A percentile compares a stretch with the other conserved stretches of the same genome.
These are phyloP conservation scores for Coemansia sp. DNA, from an alignment of 192 early-diverging fungal species.

Conservation along the genomic window DNA sequence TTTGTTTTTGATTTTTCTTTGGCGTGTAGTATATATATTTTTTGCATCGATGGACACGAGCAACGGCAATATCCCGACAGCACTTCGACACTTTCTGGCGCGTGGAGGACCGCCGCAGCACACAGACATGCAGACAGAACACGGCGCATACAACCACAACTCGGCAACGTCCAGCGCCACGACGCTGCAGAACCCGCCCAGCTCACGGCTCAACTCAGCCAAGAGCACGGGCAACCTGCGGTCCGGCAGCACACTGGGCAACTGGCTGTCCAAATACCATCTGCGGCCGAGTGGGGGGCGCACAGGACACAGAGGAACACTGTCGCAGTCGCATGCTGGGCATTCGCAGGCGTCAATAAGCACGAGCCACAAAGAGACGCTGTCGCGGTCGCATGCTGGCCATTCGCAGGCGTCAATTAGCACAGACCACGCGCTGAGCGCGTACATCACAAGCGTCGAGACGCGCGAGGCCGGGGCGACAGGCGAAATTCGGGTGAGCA, in stretches of 20 bases:
- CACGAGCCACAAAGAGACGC: conserved; percentile 5
- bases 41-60: conserved; percentile 18
- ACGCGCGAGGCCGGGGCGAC: conserved; percentile 23
- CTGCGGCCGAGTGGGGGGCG: conserved; percentile 28
- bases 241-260: conserved; percentile 42
- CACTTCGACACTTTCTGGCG: conserved; percentile 43
- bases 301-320: conserved; percentile 3
- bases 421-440: conserved; percentile 7
- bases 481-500: conserved; percentile 42
- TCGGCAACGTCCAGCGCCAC: conserved; percentile 41
- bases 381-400: conserved; percentile 6
- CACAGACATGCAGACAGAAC: conserved; percentile 6
- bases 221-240: conserved; percentile 45
- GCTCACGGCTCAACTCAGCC: conserved; percentile 22
- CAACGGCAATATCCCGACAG: conserved; percentile 35
- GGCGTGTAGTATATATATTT: neutral
- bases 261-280: conserved; percentile 49
- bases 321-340: conserved; percentile 5
- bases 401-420: conserved; percentile 1
- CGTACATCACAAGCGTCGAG: conserved; percentile 50
- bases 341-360: conserved; percentile 3
- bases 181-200: conserved; percentile 27
- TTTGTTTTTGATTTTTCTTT: neutral
- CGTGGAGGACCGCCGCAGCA: conserved; percentile 24
- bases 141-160: conserved; percentile 20